Conservation (phyloP, 2,329 filamentous ascomycete species). For the Fusarium hostae region DNA sequence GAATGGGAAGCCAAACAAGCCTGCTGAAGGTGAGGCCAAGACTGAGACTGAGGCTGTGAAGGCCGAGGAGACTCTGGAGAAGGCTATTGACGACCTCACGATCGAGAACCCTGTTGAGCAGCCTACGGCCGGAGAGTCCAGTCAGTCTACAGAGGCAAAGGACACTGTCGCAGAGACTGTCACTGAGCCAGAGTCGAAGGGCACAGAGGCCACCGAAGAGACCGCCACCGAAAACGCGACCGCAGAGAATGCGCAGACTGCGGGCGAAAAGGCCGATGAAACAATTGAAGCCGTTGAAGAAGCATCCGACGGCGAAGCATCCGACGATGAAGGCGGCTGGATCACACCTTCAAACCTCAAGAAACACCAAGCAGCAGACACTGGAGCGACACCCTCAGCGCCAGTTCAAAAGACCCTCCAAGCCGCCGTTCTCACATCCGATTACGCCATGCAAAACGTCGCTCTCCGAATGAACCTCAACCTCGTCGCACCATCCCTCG, state of each 20-base stretch:
- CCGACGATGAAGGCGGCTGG: constrained; percentile 78
- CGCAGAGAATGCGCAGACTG: neutral
- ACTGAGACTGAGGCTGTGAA: constrained; percentile 6
- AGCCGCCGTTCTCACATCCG: constrained; percentile 91
- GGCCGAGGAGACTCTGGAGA: constrained; percentile 11
- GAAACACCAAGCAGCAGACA: constrained; percentile 79
- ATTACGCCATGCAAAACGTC: constrained; percentile 99
- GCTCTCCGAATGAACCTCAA: constrained; percentile 94
- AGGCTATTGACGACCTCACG: constrained; percentile 22
- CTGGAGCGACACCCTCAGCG: constrained; percentile 57
- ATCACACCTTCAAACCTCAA: constrained; percentile 94
- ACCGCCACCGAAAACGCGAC: neutral
- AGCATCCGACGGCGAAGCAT: constrained; percentile 59
- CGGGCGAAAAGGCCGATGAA: constrained; percentile 30
- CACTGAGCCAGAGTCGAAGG: neutral
- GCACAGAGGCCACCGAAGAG: neutral
- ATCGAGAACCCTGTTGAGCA: constrained; percentile 25
- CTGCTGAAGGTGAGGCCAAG: constrained; percentile 20
- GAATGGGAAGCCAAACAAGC: constrained; percentile 70
- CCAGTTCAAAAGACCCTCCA: constrained; percentile 75
- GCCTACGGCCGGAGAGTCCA: constrained; percentile 1
- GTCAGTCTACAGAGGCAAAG: constrained; percentile 3
- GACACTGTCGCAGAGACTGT: neutral
- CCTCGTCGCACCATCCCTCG: constrained; percentile 80
- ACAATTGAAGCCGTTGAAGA: constrained; percentile 45